phyloP scores from a whole-genome alignment of 768 basidiomycete species.

The Xanthoconium stramineum region DNA sequence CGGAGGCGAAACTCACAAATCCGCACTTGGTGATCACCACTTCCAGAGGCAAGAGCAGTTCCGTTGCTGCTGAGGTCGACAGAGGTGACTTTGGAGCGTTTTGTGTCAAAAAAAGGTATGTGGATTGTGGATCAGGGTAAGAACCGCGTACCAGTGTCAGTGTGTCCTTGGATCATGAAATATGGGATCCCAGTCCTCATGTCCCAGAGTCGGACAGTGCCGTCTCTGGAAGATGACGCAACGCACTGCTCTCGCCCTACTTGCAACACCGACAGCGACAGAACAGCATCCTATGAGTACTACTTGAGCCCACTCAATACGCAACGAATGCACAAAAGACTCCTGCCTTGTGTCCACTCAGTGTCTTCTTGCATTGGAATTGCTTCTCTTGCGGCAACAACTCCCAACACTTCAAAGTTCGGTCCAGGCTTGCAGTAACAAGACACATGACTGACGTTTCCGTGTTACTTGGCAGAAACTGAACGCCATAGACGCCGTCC shows the following conservation, averaged over 20 bases:
- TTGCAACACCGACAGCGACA: conserved; percentile 31
- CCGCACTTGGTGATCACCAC: conserved; percentile 35
- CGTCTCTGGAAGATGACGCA: conserved; percentile 38
- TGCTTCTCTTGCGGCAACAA: conserved; percentile 28
- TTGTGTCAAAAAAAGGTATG: conserved; percentile 4
- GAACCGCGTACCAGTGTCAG: conserved; percentile 32
- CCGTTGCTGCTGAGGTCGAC: conserved; percentile 37
- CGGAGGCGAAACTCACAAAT: conserved; percentile 30
- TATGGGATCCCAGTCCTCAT: conserved; percentile 28
- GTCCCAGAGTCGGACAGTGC: conserved; percentile 37
- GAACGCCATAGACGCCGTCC: conserved; percentile 31
- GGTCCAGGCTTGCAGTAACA: conserved; percentile 31
- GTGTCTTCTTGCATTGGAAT: conserved; percentile 29
- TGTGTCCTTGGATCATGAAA: conserved; percentile 36
- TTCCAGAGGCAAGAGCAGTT: conserved; percentile 33
- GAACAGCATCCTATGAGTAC: conserved; percentile 27
- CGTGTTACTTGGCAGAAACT: conserved; percentile 25
- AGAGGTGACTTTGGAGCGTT: conserved; percentile 30
- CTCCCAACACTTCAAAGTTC: conserved; percentile 44
- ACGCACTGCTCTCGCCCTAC: conserved; percentile 32
- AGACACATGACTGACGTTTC: conserved; percentile 28
- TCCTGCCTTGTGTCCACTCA: conserved; percentile 29
- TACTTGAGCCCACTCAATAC: neutral
- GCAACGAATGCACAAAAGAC: neutral
- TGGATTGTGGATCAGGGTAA: conserved; percentile 13